Evolutionary conservation across 176 grass and related monocot species (phyloP), one percentile per base, ranked within the genome.

Genomic region (Aegilops sharonensis): DNA sequence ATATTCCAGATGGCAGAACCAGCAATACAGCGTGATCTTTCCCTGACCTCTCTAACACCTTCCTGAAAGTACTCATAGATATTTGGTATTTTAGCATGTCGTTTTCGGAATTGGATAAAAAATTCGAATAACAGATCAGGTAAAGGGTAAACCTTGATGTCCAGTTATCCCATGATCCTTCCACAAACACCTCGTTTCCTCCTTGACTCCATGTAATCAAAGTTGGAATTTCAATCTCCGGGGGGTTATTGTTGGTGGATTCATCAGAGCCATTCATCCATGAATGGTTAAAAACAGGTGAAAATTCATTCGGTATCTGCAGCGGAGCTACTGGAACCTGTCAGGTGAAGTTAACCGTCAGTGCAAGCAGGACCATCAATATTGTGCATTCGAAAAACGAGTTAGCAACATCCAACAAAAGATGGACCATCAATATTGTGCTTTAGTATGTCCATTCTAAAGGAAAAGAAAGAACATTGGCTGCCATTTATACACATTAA

Each of bases 141-240:
- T 21, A 82, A 86, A 63, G 11, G 10, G 84, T 13, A 54, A 85
- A 98, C 96, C 91, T 98, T 54, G 90, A 85, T 75, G 90, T 91
- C 93, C 93, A 95, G 84, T 94, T 94, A 85, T 98, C 93, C 96
- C 96, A 98, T 29, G 96, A 98, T 62, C 96, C 96, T 92, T 98
- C 90, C 35, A 98, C 87, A 71, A 86, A 77, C 23, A 98, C 90
- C 20, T 85, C 89, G 17, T 91, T 94, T 79, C 97, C 97, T 79
- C 90, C 97, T 78, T 88, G 87, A 77, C 64, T 92, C 97, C 97
- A 98, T 67, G 87, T 94, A 78, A 98, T 87, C 39, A 98, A 84
- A 48, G 86, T 92, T 30, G 97, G 92, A 79, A 98, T 94, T 57
- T 86, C 88, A 72, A 92, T 91, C 72, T 84, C 90, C 15, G 72